Evolutionary conservation across 2,329 filamentous ascomycete genomes (phyloP).

Genomic region (Xylaria sp.): DNA sequence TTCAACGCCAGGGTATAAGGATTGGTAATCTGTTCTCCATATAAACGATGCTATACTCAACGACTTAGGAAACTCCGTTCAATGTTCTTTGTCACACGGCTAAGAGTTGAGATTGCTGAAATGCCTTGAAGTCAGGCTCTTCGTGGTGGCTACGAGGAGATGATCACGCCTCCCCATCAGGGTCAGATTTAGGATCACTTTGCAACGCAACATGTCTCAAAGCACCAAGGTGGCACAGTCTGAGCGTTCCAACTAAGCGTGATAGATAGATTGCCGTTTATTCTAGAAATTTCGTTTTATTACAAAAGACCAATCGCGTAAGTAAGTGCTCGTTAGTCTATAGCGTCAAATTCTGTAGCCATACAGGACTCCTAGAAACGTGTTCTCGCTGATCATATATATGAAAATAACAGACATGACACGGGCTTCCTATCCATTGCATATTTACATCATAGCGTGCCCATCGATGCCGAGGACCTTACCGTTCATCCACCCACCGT

Average conservation of each 20-base stretch:
- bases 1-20: background rate
- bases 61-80: background rate
- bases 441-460: constrained; percentile 48
- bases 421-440: background rate
- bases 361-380: background rate
- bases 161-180: background rate
- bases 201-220: background rate
- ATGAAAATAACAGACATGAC: background rate
- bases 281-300: background rate
- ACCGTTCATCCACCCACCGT: constrained; percentile 60
- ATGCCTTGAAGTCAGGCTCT: background rate
- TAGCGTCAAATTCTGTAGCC: background rate
- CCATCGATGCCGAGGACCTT: constrained; percentile 49
- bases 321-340: constrained; percentile 5
- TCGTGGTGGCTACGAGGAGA: background rate
- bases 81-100: background rate
- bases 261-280: background rate
- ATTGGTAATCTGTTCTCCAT: background rate
- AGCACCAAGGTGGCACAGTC: background rate
- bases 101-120: background rate
- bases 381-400: background rate
- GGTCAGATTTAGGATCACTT: background rate
- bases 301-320: background rate
- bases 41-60: background rate
- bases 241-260: background rate